Percentiles rank a stretch among this genome's conserved stretches.
Evolutionary conservation across 305 asterid genomes (phyloP).

Genomic region (Fraxinus velutina): DNA sequence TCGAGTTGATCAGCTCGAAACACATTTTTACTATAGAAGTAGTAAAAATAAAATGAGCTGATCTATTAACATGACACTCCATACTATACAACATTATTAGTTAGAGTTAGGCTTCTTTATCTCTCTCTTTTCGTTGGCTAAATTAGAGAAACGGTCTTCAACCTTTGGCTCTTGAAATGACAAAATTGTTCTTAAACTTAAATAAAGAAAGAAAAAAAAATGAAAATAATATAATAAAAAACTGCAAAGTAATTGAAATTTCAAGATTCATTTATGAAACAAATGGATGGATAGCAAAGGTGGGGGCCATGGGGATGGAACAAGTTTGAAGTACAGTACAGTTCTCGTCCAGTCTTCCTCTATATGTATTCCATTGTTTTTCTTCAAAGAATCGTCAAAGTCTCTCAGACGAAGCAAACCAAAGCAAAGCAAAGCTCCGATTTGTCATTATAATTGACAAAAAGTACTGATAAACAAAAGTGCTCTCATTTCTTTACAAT

Average conservation of each 20-base stretch:
- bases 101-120: neutral
- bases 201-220: too few relatives aligned
- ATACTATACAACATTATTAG: neutral
- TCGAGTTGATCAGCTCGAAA: neutral
- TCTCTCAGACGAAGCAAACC: conserved; percentile 12
- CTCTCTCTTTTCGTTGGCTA: neutral
- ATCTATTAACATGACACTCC: neutral
- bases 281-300: neutral
- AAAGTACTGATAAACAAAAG: conserved; percentile 26
- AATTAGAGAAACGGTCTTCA: neutral
- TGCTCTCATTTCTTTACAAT: conserved; percentile 23
- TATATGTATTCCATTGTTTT: neutral
- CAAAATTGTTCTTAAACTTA: neutral
- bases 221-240: neutral
- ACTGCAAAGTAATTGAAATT: neutral
- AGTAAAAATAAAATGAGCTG: neutral
- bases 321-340: neutral
- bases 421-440: conserved; percentile 27
- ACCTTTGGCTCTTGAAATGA: neutral
- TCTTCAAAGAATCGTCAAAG: conserved; percentile 13
- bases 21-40: neutral
- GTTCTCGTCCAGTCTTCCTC: conserved; percentile 17
- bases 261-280: neutral
- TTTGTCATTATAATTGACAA: conserved; percentile 3
- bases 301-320: neutral